These are phyloP conservation scores for Taphrina betulina DNA, from an alignment of 1,139 yeast species.

Conservation along the genomic window DNA sequence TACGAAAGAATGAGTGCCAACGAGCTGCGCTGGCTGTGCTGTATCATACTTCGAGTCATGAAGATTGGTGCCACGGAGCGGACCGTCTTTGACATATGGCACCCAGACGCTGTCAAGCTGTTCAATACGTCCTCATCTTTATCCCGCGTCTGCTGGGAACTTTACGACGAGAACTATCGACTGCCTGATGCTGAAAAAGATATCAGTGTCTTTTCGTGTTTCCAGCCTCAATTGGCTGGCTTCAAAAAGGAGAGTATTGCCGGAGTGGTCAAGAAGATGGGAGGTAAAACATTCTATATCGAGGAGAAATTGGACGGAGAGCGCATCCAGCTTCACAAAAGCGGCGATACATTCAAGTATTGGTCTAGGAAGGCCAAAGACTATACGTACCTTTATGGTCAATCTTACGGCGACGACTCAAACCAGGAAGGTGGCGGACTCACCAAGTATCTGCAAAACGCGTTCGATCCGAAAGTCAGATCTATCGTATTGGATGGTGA, in stretches of 20 bases:
- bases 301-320: conserved; percentile 97
- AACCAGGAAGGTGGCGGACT: conserved; percentile 53
- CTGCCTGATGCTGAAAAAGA: conserved; percentile 50
- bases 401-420: conserved; percentile 46
- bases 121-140: conserved; percentile 68
- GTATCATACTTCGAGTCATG: conserved; percentile 62
- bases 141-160: conserved; percentile 58
- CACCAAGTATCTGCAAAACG: conserved; percentile 55
- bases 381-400: conserved; percentile 72
- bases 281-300: conserved; percentile 55
- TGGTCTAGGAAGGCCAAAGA: conserved; percentile 70
- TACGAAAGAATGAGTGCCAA: conserved; percentile 58
- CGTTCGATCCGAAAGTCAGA: conserved; percentile 51
- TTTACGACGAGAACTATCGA: conserved; percentile 53
- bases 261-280: conserved; percentile 36
- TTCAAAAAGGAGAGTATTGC: conserved; percentile 47
- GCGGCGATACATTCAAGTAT: conserved; percentile 54
- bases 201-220: conserved; percentile 41
- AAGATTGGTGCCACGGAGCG: conserved; percentile 60
- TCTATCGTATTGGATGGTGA: conserved; percentile 78
- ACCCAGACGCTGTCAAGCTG: conserved; percentile 71
- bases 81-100: conserved; percentile 66
- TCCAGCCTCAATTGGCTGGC: conserved; percentile 64
- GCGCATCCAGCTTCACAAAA: conserved; percentile 70
- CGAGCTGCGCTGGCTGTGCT: conserved; percentile 70